Base-by-base conservation (phyloP, 139 green algal genomes). In the Micromonas pusilla region DNA sequence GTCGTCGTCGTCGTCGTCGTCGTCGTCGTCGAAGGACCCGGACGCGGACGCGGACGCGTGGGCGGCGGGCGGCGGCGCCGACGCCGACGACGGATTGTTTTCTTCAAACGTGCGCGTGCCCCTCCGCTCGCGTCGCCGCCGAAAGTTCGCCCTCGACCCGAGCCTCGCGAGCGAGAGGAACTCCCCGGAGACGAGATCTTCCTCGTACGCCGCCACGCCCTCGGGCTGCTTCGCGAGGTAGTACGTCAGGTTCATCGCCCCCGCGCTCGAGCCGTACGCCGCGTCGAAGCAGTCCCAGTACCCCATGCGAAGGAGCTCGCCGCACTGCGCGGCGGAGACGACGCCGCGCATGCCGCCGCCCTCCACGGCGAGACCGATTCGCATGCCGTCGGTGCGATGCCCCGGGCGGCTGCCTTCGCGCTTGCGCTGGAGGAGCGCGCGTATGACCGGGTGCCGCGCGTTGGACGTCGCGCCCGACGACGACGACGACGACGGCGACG, bases 181-280 rank as follows among this genome's bases (percentile, higher is more conserved):
- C 0, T 77, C 66, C 6, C 78, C 73, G 54, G 84, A 81, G 33
- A 89, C 83, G n/a, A 96, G 88, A 82, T 94, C 84, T 28, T 95
- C 83, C 16, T 87, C 73, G 65, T 97, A 97, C 31, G 96, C 90
- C 52, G 91, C 52, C 20, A 95, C 87, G 78, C 79, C 89, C 64
- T 88, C 82, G 0, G 76, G 57, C 76, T 90, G 82, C 25, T 80
- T 76, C 5, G 86, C 73, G 0, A 97, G 76, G 81, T 94, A 97
- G 83, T 93, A 97, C 25, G 91, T 92, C 0, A 82, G 71, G 67
- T 96, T 96, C 77, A 96, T 96, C 72, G 91, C 92, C 0, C 91
- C 92, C 6, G 91, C 91, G 37, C 79, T 89, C 28, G 77, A 83
- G 32, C 93, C 93, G 80, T 97, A 97, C 36, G 94, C 87, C 0